Evolutionary conservation across 2,329 filamentous ascomycete species (phyloP), one percentile per base, ranked within the genome.

Genomic region (Sarocladium oryzae): DNA sequence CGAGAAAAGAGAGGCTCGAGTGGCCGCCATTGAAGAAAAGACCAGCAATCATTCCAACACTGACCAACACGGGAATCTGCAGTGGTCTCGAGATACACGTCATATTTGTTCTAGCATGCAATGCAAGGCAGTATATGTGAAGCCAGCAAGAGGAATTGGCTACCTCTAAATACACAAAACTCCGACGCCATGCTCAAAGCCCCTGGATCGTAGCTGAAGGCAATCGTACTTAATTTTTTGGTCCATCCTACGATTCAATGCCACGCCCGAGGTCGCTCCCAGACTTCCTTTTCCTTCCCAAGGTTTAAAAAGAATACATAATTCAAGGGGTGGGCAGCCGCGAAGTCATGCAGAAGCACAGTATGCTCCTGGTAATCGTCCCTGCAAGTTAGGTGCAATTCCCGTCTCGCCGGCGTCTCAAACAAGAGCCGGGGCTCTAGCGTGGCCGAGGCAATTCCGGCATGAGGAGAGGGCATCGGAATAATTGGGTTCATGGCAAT

Each of bases 171-270:
- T 32, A 32, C 28, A 33, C 21, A 11, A n/a, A 33, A 30, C 43
- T 33, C 43, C 43, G 15, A 48, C 43, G 26, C 43, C 43, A 23
- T 23, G 43, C 43, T 48, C 43, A 9, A n/a, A 33, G 43, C 18
- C 24, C 28, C 24, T 21, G 26, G 10, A 48, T 8, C 43, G 10
- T 16, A 30, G 4, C n/a, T 13, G 10, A 16, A 11, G 15, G 4
- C 11, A 21, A 4, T 33, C 24, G 43, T 9, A 9, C n/a, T 24
- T n/a, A 20, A 9, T 7, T n/a, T 18, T 20, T 16, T 23, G n/a
- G 40, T 26, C 16, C 23, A 26, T 18, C 7, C 6, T 43, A 28
- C 21, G 23, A 28, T 18, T 23, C 16, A 15, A 26, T 28, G 4
- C n/a, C 40, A n/a, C 7, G 20, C 10, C 5, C 16, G n/a, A 3